Conservation (phyloP, 139 green algal species). For the Picochlorum sp. region DNA sequence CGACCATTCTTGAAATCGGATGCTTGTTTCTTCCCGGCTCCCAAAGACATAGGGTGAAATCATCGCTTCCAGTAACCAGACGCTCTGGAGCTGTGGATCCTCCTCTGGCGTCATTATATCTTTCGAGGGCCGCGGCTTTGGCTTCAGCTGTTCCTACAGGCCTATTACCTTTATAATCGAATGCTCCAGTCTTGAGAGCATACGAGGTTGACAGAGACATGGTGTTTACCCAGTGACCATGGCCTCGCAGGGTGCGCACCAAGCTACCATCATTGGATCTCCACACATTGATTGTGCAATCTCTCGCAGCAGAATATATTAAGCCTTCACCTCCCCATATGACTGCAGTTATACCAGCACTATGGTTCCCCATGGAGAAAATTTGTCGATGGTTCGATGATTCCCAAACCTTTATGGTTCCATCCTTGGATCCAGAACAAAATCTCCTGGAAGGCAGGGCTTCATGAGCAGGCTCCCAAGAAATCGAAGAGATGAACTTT, state of each 20-base stretch:
- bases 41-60: constrained; percentile 98
- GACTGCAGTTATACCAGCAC: constrained; percentile 62
- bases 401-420: constrained; percentile 55
- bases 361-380: constrained; percentile 54
- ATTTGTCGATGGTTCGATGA: constrained; percentile 11
- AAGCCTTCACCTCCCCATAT: constrained; percentile 88
- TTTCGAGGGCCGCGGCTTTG: constrained; percentile 30
- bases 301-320: constrained; percentile 74
- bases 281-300: constrained; percentile 87
- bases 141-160: constrained; percentile 26
- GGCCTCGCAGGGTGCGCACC: constrained; percentile 70
- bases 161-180: constrained; percentile 72
- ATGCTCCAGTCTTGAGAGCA: constrained; percentile 78
- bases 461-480: constrained; percentile 90
- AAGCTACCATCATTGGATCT: constrained; percentile 64
- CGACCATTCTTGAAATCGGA: constrained; percentile 78
- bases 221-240: constrained; percentile 98
- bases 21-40: constrained; percentile 52
- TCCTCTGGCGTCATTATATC: constrained; percentile 48
- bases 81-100: constrained; percentile 53
- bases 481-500: constrained; percentile 85
- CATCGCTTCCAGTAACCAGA: constrained; percentile 87
- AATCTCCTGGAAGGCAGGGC: constrained; percentile 60
- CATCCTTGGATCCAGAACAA: constrained; percentile 70
- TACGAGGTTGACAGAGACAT: constrained; percentile 77